Base-by-base conservation (phyloP, 208 protist genomes). In the Leishmania major region DNA sequence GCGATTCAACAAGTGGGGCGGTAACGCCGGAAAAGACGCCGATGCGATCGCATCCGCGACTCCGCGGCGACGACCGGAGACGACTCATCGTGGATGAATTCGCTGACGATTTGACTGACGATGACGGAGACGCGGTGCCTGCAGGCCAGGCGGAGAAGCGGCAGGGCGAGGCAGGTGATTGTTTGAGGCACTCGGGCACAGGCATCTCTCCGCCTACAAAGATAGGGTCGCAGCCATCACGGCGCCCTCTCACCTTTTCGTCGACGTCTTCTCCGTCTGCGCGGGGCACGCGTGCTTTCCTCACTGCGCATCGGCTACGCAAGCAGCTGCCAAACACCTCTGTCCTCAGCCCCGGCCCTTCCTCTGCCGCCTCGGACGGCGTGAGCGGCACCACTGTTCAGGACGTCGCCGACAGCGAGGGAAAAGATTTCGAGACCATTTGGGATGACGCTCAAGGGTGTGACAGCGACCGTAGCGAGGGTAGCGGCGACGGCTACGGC, bases 71-170 rank as follows among this genome's bases (percentile, higher is more conserved):
- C 0, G 35, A 4, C 22, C 75, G 62, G 69, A 79, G 70, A 53
- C 80, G 70, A 73, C 73, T 62, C 64, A 40, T 71, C 49, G 62
- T 83, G 49, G 82, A 88, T 37, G 80, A 88, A 62, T 82, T 76
- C 62, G 70, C 47, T n/a, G 81, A 81, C 0, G 77, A 60, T 43
- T n/a, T 7, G 55, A 66, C 35, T 1, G 55, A 31, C 37, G 47
- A 80, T 5, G 79, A 87, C 4, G 87, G 87, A 0, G 64, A 83
- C 5, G 40, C 60, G 37, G 35, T 73, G 7, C 53, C 55, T 17
- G 40, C 31, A 1, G 72, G 47, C 57, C 47, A 69, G 35, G 67
- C 45, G 49, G 80, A 79, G 17, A 78, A 25, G n/a, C 15, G 22
- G 53, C 25, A 31, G 13, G 40, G 22, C 5, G 2, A 1, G 2